Base-by-base conservation (phyloP, 352 stramenopile genomes). In the Blastocystis sp. region DNA sequence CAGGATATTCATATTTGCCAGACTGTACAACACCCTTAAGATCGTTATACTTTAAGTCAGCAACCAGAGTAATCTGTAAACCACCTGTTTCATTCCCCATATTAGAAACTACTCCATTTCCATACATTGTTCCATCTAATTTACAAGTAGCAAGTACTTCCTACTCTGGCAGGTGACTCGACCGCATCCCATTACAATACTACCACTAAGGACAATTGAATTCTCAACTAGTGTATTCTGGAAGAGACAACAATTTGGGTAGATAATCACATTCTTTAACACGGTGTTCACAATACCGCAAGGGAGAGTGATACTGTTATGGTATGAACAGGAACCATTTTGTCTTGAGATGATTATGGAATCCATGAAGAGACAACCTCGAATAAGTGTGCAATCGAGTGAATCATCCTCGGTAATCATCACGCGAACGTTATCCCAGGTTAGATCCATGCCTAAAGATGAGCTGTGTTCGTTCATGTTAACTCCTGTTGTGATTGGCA, bases 31-130 rank as follows among this genome's bases (percentile, higher is more conserved):
- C 33, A 35, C 35, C 27, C 5, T 59, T 35, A 7, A 89, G 78
- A 27, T 80, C 78, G 7, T 59, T 77, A 3, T 78, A 87, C 91
- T 64, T 77, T 53, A 96, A 66, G 54, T 96, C 93, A 0, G 93
- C 93, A 13, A 95, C 90, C 2, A 95, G 89, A 15, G 91, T 91
- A 17, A 96, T 78, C 78, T 95, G 90, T 30, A 94, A 92, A 0
- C 94, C 94, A 15, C 94, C 94, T 19, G 91, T 95, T 64, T 96
- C 94, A 37, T 95, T 93, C 62, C 93, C 94, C 17, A 96, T 92
- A 48, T 94, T 93, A 17, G 95, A 90, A 77, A 91, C 88, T 17
- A 76, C 80, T 6, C 93, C 93, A 79, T 94, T 96, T 44, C 91
- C 92, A 69, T 92, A 94, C 0, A 70, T 89, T 1, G 53, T 44